These are phyloP conservation scores for Pseudogymnoascus sp. DNA, from an alignment of 2,329 filamentous ascomycete genomes.

Conservation along the genomic window DNA sequence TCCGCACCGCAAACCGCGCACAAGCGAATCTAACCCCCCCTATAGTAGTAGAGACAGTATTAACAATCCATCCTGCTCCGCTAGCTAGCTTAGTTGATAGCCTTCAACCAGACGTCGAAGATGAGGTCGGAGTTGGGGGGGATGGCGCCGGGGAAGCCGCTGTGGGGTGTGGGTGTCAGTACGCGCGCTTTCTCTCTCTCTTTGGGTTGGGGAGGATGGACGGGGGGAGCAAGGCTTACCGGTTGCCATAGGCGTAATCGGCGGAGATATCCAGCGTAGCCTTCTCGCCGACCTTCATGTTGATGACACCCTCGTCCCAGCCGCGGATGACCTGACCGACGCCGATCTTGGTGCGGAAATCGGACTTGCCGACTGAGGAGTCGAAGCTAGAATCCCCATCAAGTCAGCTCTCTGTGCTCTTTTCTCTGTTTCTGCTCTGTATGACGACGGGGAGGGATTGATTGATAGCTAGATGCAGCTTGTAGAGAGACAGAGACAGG, in stretches of 20 bases:
- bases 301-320: conserved; percentile 77
- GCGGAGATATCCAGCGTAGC: conserved; percentile 74
- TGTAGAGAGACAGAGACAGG: background rate
- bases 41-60: background rate
- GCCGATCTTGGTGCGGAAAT: conserved; percentile 74
- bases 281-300: conserved; percentile 89
- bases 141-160: conserved; percentile 73
- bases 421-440: no score
- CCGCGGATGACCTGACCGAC: conserved; percentile 77
- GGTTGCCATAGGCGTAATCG: conserved; percentile 58
- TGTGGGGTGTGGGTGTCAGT: conserved; percentile 28
- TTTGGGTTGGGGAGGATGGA: no score
- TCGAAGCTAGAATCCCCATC: no score
- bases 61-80: background rate
- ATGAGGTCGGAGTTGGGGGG: conserved; percentile 68
- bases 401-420: no score
- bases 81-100: conserved; percentile 41
- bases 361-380: conserved; percentile 68
- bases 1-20: background rate
- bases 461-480: conserved; percentile 10
- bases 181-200: background rate
- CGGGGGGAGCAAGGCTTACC: no score
- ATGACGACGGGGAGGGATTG: no score
- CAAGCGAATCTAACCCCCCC: background rate
- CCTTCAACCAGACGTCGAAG: conserved; percentile 68